Evolutionary conservation across 176 grass and related monocot genomes (phyloP).

Genomic region (Cenchrus fungigraminus): DNA sequence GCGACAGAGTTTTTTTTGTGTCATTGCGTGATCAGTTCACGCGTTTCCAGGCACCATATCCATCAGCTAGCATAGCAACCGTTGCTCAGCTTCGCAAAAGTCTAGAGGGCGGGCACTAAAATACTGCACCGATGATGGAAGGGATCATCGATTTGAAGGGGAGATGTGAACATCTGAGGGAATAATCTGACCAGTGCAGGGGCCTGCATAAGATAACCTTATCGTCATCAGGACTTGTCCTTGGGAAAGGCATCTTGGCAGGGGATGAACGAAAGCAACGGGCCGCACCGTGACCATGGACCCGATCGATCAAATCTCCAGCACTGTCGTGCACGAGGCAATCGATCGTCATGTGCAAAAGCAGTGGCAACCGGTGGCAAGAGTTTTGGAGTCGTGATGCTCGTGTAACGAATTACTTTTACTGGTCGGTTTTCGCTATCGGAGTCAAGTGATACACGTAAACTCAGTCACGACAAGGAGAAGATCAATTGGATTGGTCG

Average conservation of each 20-base stretch:
- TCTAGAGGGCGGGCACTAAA: neutral
- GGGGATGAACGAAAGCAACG: constrained; percentile 31
- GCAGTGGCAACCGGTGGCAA: neutral
- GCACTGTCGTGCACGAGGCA: neutral
- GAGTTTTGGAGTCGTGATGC: too few relatives aligned
- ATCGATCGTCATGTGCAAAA: neutral
- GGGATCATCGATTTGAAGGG: neutral
- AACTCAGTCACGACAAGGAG: too few relatives aligned
- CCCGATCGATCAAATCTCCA: constrained; percentile 10
- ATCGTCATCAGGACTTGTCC: constrained; percentile 29
- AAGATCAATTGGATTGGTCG: too few relatives aligned
- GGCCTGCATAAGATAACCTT: neutral
- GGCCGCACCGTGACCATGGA: neutral
- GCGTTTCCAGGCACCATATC: neutral
- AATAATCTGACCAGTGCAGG: constrained; percentile 36
- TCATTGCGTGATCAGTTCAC: neutral
- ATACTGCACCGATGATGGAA: neutral
- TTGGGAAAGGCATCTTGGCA: constrained; percentile 30
- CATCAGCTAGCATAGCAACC: neutral
- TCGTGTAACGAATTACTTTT: too few relatives aligned
- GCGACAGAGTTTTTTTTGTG: too few relatives aligned
- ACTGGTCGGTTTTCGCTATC: too few relatives aligned
- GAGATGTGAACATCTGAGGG: constrained; percentile 39
- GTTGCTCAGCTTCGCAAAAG: neutral
- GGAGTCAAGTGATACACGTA: too few relatives aligned